phyloP scores from a whole-genome alignment of 768 basidiomycete species.

The Panellus pusillus region DNA sequence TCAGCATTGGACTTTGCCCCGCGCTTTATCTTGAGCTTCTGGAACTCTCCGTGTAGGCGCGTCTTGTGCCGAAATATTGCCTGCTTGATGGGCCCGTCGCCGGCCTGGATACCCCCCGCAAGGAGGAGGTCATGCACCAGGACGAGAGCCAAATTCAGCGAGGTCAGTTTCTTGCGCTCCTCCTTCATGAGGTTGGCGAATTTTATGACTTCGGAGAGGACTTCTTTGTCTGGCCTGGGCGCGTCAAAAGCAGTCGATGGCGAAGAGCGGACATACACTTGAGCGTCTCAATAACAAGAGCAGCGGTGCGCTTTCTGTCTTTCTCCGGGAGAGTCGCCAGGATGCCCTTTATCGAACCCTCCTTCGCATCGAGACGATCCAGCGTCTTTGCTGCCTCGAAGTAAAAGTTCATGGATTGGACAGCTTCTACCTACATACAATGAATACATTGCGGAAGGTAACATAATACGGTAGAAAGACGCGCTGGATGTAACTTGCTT shows the following conservation, averaged over 20 bases:
- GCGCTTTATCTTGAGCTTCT: constrained; percentile 76
- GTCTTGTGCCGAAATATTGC: constrained; percentile 89
- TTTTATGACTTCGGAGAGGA: constrained; percentile 69
- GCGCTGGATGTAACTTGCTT: not conserved
- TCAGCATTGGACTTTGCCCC: constrained; percentile 66
- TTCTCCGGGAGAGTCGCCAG: constrained; percentile 75
- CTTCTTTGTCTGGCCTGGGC: constrained; percentile 63
- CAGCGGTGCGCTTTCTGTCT: constrained; percentile 74
- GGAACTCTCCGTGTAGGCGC: constrained; percentile 81
- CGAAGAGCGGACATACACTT: constrained; percentile 67
- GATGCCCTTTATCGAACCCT: constrained; percentile 91
- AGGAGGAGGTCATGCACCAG: constrained; percentile 91
- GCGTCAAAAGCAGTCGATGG: not conserved
- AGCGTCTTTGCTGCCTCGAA: constrained; percentile 83
- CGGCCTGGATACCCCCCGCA: constrained; percentile 82
- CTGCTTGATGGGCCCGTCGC: constrained; percentile 88
- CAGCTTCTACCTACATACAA: constrained; percentile 28
- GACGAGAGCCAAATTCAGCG: constrained; percentile 74
- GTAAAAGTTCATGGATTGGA: constrained; percentile 85
- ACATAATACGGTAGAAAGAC: constrained; percentile 1
- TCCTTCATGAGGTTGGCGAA: constrained; percentile 66
- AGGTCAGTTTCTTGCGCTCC: constrained; percentile 76
- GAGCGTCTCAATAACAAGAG: constrained; percentile 90
- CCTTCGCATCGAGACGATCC: constrained; percentile 82
- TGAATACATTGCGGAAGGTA: constrained; percentile 22